phyloP scores from a whole-genome alignment of 106 monocot genomes.

The Vanilla planifolia region DNA sequence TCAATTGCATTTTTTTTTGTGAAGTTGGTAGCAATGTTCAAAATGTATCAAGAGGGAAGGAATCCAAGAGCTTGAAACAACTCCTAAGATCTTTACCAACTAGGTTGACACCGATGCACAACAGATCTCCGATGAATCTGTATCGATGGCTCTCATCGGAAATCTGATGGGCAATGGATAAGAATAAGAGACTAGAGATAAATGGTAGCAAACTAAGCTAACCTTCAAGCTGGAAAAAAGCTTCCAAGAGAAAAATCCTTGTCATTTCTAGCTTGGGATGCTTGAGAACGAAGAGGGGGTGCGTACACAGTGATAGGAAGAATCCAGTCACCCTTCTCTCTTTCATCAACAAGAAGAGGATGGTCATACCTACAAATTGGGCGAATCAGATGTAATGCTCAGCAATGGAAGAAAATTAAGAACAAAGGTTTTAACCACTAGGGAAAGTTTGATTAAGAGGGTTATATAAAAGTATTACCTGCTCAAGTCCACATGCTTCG shows the following conservation, averaged over 20 bases:
- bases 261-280: conserved; percentile 47
- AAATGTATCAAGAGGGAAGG: no score
- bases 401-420: no score
- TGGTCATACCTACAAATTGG: conserved; percentile 70
- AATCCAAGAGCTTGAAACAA: no score
- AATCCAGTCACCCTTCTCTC: conserved; percentile 96
- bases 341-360: conserved; percentile 74
- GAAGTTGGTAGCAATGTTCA: no score
- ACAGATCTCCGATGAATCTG: no score
- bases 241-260: conserved; percentile 42
- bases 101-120: no score
- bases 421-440: no score
- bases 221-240: conserved; percentile 46
- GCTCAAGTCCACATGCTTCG: conserved; percentile 50
- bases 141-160: no score
- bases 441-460: no score
- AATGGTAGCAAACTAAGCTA: conserved; percentile 3
- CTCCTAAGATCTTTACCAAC: no score
- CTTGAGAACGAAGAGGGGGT: conserved; percentile 53
- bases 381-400: conserved; percentile 9
- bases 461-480: conserved; percentile 34
- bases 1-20: no score
- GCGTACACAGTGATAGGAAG: conserved; percentile 87
- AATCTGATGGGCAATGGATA: background rate
- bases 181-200: background rate